phyloP scores from a whole-genome alignment of 306 rosid species.

The Senna tora region DNA sequence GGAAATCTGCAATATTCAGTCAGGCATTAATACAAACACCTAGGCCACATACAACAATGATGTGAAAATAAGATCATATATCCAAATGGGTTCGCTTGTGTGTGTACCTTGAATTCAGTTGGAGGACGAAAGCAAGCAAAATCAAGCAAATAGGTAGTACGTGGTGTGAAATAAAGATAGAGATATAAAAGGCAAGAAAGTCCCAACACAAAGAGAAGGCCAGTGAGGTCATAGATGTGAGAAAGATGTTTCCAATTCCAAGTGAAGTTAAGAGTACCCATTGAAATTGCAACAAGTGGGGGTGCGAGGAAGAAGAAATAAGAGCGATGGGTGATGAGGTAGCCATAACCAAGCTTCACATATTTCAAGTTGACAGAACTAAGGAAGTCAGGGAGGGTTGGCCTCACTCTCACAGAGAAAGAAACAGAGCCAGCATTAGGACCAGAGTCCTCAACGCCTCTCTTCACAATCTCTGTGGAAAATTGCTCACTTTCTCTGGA shows the following conservation, averaged over 20 bases:
- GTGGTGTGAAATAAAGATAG: constrained; percentile 41
- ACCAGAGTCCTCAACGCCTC: constrained; percentile 35
- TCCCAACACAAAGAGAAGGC: constrained; percentile 33
- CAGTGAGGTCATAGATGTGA: constrained; percentile 36
- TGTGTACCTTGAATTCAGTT: constrained; percentile 60
- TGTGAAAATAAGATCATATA: too few relatives aligned
- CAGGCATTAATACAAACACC: neutral
- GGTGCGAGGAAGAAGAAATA: constrained; percentile 40
- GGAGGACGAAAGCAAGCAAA: constrained; percentile 75
- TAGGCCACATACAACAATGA: neutral
- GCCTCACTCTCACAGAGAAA: constrained; percentile 48
- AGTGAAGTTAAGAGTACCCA: constrained; percentile 26
- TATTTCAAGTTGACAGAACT: constrained; percentile 54
- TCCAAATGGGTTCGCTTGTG: too few relatives aligned
- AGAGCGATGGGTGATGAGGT: constrained; percentile 43
- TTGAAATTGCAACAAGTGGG: constrained; percentile 34
- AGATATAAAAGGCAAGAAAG: constrained; percentile 35
- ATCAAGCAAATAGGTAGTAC: constrained; percentile 63
- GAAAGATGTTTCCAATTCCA: constrained; percentile 33
- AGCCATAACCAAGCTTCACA: constrained; percentile 55
- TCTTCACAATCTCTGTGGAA: constrained; percentile 49
- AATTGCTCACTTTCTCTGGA: constrained; percentile 49
- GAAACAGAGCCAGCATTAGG: constrained; percentile 45
- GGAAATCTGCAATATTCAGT: constrained; percentile 47
- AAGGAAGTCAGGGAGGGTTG: constrained; percentile 52